These are phyloP conservation scores for Gigaspora rosea DNA, from an alignment of 192 early-diverging fungal genomes.

Conservation along the genomic window DNA sequence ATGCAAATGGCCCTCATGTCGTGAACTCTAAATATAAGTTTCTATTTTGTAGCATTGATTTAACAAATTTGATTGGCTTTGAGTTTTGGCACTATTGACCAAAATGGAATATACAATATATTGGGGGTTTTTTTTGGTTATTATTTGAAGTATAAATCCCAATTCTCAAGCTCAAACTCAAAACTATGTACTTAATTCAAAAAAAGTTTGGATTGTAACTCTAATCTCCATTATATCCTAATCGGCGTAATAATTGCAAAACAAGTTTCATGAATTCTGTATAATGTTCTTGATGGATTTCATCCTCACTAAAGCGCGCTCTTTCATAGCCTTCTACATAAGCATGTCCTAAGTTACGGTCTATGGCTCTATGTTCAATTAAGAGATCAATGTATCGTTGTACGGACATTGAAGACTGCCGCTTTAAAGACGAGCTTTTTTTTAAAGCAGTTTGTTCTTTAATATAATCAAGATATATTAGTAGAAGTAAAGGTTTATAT, in stretches of 20 bases:
- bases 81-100: too few relatives aligned
- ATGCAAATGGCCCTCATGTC: too few relatives aligned
- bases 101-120: too few relatives aligned
- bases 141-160: too few relatives aligned
- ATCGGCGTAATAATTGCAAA: neutral
- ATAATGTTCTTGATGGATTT: slow-evolving; percentile 19
- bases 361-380: slow-evolving; percentile 47
- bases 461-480: neutral
- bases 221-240: neutral
- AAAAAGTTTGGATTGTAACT: too few relatives aligned
- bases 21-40: too few relatives aligned
- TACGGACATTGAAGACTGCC: slow-evolving; percentile 53
- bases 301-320: slow-evolving; percentile 50
- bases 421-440: slow-evolving; percentile 36
- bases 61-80: too few relatives aligned
- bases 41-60: too few relatives aligned
- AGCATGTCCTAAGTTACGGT: slow-evolving; percentile 46
- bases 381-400: slow-evolving; percentile 57
- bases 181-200: too few relatives aligned
- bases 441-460: slow-evolving; percentile 52
- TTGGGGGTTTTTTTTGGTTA: too few relatives aligned
- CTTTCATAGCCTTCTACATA: slow-evolving; percentile 60
- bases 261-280: slow-evolving; percentile 30
- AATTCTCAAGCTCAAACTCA: too few relatives aligned
- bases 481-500: neutral